Evolutionary conservation across 192 early-diverging fungal genomes (phyloP).

Genomic region (Chytriomyces hyalinus): DNA sequence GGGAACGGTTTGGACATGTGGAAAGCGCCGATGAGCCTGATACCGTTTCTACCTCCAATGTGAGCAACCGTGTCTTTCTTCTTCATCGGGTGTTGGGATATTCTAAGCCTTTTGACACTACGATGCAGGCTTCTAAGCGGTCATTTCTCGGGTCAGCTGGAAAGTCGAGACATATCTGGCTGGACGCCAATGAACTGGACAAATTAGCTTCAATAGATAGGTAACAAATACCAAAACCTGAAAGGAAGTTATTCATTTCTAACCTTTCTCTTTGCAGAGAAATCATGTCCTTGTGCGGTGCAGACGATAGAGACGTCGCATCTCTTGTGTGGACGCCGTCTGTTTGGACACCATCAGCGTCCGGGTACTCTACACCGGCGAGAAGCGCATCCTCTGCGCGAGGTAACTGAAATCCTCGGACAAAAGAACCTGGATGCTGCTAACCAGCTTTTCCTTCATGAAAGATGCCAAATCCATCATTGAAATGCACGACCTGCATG

Average conservation of each 20-base stretch:
- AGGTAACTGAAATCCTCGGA: background rate
- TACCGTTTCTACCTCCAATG: background rate
- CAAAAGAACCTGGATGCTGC: background rate
- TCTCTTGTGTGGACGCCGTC: slow-evolving; percentile 11
- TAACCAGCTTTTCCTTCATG: no score
- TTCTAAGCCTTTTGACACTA: background rate
- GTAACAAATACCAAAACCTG: background rate
- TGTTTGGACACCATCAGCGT: slow-evolving; percentile 11
- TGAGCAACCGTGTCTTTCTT: background rate
- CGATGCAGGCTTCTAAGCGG: background rate
- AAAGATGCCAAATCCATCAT: slow-evolving; percentile 7
- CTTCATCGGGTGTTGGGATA: background rate
- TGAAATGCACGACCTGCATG: background rate
- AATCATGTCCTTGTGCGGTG: background rate
- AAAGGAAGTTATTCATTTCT: background rate
- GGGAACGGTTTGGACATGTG: background rate
- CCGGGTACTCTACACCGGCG: slow-evolving; percentile 13
- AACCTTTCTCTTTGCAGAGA: background rate
- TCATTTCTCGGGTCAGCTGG: background rate
- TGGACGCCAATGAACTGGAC: slow-evolving; percentile 15
- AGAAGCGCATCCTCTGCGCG: background rate
- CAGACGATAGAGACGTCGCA: background rate
- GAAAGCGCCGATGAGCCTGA: background rate
- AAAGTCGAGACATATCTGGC: background rate
- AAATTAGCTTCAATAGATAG: slow-evolving; percentile 5